Conservation (phyloP, 2,329 filamentous ascomycete species). For the Thelonectria rubi region DNA sequence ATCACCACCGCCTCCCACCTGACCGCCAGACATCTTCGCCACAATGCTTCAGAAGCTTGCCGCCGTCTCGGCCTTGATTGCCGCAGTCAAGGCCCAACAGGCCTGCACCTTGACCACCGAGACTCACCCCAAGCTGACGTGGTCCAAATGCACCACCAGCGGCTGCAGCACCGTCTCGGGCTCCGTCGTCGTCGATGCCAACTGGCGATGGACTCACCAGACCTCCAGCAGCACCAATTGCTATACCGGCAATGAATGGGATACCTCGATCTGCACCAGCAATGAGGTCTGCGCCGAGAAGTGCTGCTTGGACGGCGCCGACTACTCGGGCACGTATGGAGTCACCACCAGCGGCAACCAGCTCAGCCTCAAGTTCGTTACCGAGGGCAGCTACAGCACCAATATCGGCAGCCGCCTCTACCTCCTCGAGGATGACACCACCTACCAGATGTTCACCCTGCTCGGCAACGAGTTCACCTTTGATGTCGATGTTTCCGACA, state of each 20-base stretch:
- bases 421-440: constrained; percentile 67
- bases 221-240: constrained; percentile 60
- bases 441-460: constrained; percentile 72
- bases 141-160: constrained; percentile 61
- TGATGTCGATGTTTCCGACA: constrained; percentile 74
- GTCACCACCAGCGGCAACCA: constrained; percentile 61
- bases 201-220: constrained; percentile 69
- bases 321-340: constrained; percentile 62
- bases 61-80: constrained; percentile 42
- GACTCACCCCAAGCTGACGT: constrained; percentile 62
- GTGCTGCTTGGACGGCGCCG: constrained; percentile 63
- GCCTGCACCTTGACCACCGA: constrained; percentile 59
- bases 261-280: constrained; percentile 52
- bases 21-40: constrained; percentile 21
- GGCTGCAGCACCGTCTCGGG: constrained; percentile 61
- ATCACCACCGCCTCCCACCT: constrained; percentile 1
- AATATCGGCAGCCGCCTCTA: constrained; percentile 68
- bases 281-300: constrained; percentile 56
- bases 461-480: constrained; percentile 76
- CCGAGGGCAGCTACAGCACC: constrained; percentile 55
- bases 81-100: constrained; percentile 55
- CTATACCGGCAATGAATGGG: constrained; percentile 63
- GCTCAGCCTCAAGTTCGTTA: constrained; percentile 67
- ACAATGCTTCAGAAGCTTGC: constrained; percentile 45
- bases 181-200: constrained; percentile 65